Evolutionary conservation across 2,329 filamentous ascomycete species (phyloP).

Genomic region (Cytospora piceae): DNA sequence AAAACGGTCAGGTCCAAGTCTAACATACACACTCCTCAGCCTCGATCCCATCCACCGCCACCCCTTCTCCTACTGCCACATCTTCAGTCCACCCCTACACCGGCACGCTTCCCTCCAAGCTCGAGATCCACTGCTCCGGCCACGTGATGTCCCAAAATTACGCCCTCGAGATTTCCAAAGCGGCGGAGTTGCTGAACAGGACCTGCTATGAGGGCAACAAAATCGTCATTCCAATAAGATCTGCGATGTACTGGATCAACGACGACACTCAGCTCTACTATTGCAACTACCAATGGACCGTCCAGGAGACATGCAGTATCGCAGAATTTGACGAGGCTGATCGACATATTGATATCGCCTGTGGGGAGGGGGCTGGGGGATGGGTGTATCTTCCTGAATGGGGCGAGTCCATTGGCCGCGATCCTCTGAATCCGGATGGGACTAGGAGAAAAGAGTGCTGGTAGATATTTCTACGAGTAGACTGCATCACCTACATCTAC

Average conservation of each 20-base stretch:
- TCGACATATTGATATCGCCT: not conserved
- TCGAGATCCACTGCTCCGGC: constrained; percentile 3
- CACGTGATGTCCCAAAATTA: not conserved
- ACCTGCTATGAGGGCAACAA: not conserved
- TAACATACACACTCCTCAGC: not conserved
- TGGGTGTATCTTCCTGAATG: not conserved
- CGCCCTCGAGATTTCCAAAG: not conserved
- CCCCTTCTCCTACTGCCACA: not conserved
- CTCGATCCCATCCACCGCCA: not conserved
- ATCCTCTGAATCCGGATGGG: constrained; percentile 2
- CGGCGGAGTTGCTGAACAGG: not conserved
- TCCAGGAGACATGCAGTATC: not conserved
- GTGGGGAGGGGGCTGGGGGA: not conserved
- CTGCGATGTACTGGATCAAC: constrained; percentile 2
- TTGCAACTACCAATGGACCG: not conserved
- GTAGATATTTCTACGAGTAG: not conserved
- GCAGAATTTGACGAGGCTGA: not conserved
- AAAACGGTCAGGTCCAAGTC: not conserved
- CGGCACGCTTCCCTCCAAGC: not conserved
- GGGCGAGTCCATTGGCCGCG: not conserved
- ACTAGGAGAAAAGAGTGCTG: not conserved
- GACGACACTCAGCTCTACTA: constrained; percentile 1
- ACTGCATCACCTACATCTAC: not conserved
- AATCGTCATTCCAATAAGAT: not conserved
- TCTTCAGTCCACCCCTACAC: not conserved